phyloP scores from a whole-genome alignment of 768 basidiomycete genomes.

The Tricholoma saponaceum region DNA sequence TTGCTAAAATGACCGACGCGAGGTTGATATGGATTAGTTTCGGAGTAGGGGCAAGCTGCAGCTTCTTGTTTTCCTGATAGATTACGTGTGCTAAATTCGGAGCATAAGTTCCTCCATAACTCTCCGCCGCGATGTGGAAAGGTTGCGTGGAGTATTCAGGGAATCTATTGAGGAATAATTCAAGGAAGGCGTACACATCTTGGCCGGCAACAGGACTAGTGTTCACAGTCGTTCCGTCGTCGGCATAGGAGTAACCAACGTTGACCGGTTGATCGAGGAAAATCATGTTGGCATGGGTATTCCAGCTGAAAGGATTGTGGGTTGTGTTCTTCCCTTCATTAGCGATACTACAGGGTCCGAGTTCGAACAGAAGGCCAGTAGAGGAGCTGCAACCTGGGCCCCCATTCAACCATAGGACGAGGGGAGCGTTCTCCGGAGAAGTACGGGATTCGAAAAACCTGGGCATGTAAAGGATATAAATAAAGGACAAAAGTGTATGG shows the following conservation, averaged over 20 bases:
- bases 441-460: slow-evolving; percentile 89
- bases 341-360: slow-evolving; percentile 80
- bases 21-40: slow-evolving; percentile 74
- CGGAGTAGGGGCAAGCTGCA: slow-evolving; percentile 38
- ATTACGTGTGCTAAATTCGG: slow-evolving; percentile 86
- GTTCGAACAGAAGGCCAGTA: slow-evolving; percentile 87
- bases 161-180: slow-evolving; percentile 77
- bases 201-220: slow-evolving; percentile 83
- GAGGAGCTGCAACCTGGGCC: slow-evolving; percentile 71
- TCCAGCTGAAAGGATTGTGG: slow-evolving; percentile 85
- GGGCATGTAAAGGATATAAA: neutral
- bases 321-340: slow-evolving; percentile 68
- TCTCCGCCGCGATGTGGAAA: slow-evolving; percentile 81
- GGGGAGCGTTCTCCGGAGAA: slow-evolving; percentile 71
- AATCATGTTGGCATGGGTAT: slow-evolving; percentile 67
- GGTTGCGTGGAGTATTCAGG: slow-evolving; percentile 64
- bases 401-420: slow-evolving; percentile 90
- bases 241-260: slow-evolving; percentile 87
- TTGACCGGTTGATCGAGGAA: slow-evolving; percentile 82
- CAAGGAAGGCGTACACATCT: slow-evolving; percentile 85
- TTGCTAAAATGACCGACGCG: slow-evolving; percentile 80
- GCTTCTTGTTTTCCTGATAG: slow-evolving; percentile 68
- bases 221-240: slow-evolving; percentile 69
- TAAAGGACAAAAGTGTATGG: neutral
- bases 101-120: slow-evolving; percentile 75